phyloP scores from a whole-genome alignment of 106 monocot genomes.

The Dioscorea zingiberensis region DNA sequence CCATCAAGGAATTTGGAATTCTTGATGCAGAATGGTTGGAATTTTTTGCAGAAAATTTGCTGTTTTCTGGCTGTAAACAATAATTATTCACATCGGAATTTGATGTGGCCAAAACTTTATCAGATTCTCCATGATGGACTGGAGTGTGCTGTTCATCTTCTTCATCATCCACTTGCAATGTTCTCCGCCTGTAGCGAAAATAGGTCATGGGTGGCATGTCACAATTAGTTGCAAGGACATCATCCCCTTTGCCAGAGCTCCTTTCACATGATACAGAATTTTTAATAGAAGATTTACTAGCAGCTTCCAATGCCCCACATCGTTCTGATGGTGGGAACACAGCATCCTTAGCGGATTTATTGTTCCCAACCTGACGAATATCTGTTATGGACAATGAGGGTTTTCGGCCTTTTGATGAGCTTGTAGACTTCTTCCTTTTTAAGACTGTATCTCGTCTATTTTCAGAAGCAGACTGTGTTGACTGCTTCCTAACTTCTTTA shows the following conservation, averaged over 20 bases:
- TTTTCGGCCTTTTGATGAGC: conserved; percentile 18
- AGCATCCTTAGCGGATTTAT: conserved; percentile 1
- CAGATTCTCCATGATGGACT: conserved; percentile 31
- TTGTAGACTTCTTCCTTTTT: conserved; percentile 14
- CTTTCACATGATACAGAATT: conserved; percentile 7
- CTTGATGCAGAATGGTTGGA: conserved; percentile 14
- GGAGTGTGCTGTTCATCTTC: no score
- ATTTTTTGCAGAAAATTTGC: conserved; percentile 11
- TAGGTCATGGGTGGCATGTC: conserved; percentile 14
- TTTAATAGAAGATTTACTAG: conserved; percentile 7
- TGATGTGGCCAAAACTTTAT: conserved; percentile 15
- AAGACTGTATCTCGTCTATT: conserved; percentile 17
- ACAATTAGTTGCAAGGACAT: conserved; percentile 10
- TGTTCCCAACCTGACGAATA: conserved; percentile 4
- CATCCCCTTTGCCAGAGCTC: conserved; percentile 2
- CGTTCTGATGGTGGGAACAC: conserved; percentile 7
- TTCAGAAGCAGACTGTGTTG: conserved; percentile 12
- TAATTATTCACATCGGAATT: conserved; percentile 16
- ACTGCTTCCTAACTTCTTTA: conserved; percentile 16
- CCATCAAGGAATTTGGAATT: conserved; percentile 18
- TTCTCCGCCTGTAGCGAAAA: no score
- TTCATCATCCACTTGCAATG: no score
- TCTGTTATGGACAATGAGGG: conserved; percentile 4
- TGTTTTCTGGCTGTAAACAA: conserved; percentile 9
- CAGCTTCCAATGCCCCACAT: conserved; percentile 7